Conservation (phyloP, 495 filamentous ascomycete species). For the Neurospora africana region DNA sequence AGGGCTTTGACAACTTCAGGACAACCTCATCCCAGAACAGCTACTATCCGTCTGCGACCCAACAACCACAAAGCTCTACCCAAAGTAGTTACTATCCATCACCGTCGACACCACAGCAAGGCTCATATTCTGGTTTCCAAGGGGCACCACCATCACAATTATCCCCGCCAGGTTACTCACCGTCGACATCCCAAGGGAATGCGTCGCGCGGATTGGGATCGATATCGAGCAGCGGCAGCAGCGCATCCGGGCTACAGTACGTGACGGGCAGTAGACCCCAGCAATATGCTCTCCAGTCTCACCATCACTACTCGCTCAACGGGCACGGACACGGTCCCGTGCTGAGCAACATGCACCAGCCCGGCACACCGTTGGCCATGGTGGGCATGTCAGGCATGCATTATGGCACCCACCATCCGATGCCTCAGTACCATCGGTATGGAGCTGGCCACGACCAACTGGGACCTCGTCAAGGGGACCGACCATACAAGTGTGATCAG, state of each 20-base stretch:
- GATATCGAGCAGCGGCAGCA: conserved; percentile 32
- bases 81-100: conserved; percentile 43
- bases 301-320: neutral
- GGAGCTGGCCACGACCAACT: conserved; percentile 21
- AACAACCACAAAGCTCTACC: conserved; percentile 26
- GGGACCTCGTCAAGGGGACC: conserved; percentile 39
- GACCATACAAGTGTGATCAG: conserved; percentile 89
- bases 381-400: conserved; percentile 51
- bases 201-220: conserved; percentile 28
- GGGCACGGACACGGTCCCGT: conserved; percentile 50
- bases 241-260: neutral
- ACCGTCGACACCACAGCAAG: conserved; percentile 56
- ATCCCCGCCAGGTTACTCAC: conserved; percentile 7
- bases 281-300: neutral
- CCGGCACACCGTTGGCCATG: conserved; percentile 56
- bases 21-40: conserved; percentile 23
- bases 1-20: conserved; percentile 41
- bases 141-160: conserved; percentile 32
- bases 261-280: neutral
- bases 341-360: conserved; percentile 67
- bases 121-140: conserved; percentile 42
- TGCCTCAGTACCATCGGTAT: conserved; percentile 25
- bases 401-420: conserved; percentile 42
- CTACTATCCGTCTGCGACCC: conserved; percentile 2
- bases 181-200: conserved; percentile 4